Evolutionary conservation across 2,329 filamentous ascomycete species (phyloP), one percentile per base, ranked within the genome.

Genomic region (Curvularia sp.): DNA sequence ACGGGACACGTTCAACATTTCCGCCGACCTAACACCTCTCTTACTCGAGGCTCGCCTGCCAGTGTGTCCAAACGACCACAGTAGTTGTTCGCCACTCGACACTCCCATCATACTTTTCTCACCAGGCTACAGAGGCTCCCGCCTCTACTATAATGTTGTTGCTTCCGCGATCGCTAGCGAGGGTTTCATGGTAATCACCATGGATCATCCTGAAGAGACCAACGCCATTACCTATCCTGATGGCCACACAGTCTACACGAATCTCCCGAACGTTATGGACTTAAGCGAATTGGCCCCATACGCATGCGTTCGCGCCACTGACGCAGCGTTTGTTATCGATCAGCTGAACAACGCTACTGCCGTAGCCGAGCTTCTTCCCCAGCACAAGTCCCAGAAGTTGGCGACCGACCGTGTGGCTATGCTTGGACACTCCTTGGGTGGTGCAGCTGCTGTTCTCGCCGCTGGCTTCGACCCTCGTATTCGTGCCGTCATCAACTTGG

Each of bases 201-300:
- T 85, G 28, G 83, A 84, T 56, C 82, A 84, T 53, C 76, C 82
- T 0, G 80, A 79, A 51, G 82, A 84, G 10, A 73, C 79, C 0
- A 59, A 69, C 2, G 70, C 80, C n/a, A 77, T 85, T 13, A 78
- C 82, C 60, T 83, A 82, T 33, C 79, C 81, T 0, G 72, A 83
- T 62, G 81, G 65, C 42, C 57, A 66, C 42, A 44, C 31, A 63
- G 48, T 62, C 22, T 64, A 63, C 44, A 47, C 18, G 44, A 53
- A 43, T 35, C 43, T 22, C 46, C 47, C 55, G 15, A 57, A 28
- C 13, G 49, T 9, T 44, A 33, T 48, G 28, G 46, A 35, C 20
- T 2, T 12, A n/a, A 60, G 26, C 22, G 48, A 41, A 12, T 41
- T n/a, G 22, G 13, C 22, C 13, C 48, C 18, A 26, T 50, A 39